Evolutionary conservation across 306 rosid species (phyloP), one percentile per base, ranked within the genome.

Genomic region (Acacia crassicarpa): DNA sequence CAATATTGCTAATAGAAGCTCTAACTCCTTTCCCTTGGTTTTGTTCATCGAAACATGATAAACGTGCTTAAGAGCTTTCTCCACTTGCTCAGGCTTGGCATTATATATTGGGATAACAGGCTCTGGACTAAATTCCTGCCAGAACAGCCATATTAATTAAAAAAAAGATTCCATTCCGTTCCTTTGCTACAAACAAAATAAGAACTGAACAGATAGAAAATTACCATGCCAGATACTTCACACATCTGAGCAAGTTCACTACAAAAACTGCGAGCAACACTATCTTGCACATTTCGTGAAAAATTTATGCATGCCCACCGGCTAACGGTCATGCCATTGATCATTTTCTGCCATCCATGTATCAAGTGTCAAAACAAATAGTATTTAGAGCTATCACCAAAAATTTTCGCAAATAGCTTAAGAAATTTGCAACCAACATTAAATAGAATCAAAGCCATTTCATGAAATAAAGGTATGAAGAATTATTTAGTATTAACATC

Each of bases 161-260:
- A 12, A 41, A 41, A 54, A 10, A 33, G 32, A 5, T 4, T 23
- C 15, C 27, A 13, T 20, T 41, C 17, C 5, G 2, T 74, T 48
- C 74, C 43, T n/a, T 13, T 13, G 44, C 79, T 41, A 67, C 77
- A 72, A 56, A 62, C 61, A 75, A 19, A 5, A 27, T 25, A 81
- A 65, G 48, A 71, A 78, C 62, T 61, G 76, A 81, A 78, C 41
- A 74, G 63, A 71, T 23, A 27, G 72, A 77, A 72, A 67, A 54
- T 41, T 91, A 95, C 99, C 99, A 95, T 95, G 91, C 99, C 99
- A 75, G 99, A 95, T 44, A 95, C 95, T 91, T 93, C 97, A 86
- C 98, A 95, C 98, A 95, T 95, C 76, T 95, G 98, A 22, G 89
- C 97, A 83, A 95, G 97, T 75, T 95, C 99, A 14, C 32, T 73